A percentile compares a stretch with the other conserved stretches of the same genome.
phyloP scores from a whole-genome alignment of 306 rosid genomes.

The Cucurbita maxima region DNA sequence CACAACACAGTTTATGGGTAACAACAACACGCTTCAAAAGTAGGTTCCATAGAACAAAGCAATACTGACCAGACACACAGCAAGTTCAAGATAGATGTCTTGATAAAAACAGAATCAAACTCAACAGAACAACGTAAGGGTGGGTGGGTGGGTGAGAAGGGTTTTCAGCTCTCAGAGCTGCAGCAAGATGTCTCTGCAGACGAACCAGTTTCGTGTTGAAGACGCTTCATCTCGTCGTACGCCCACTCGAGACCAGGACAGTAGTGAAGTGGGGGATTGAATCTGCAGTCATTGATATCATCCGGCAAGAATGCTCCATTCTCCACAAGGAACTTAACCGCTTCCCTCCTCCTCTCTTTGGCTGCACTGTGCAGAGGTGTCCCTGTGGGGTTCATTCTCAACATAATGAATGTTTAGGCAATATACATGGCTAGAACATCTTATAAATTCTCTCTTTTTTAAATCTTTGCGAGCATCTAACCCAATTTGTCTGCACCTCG shows the following conservation, averaged over 20 bases:
- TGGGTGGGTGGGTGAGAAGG: neutral
- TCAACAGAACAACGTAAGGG: neutral
- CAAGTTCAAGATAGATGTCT: neutral
- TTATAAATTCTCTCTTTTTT: neutral
- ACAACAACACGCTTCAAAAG: neutral
- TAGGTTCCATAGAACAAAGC: neutral
- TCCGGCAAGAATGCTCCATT: conserved; percentile 92
- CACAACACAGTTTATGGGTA: neutral
- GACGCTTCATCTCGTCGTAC: conserved; percentile 82
- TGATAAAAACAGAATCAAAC: neutral
- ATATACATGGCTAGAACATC: neutral
- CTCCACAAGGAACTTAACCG: conserved; percentile 67
- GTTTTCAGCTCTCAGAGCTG: conserved; percentile 53
- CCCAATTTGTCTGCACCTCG: too few relatives aligned
- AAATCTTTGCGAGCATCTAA: too few relatives aligned
- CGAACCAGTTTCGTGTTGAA: conserved; percentile 30
- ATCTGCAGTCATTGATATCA: conserved; percentile 69
- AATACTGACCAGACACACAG: neutral
- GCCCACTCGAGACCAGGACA: conserved; percentile 98
- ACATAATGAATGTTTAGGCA: neutral
- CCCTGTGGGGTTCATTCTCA: conserved; percentile 32
- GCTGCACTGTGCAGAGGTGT: conserved; percentile 95
- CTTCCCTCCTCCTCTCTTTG: conserved; percentile 78
- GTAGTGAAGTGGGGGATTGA: conserved; percentile 92
- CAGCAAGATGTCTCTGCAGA: conserved; percentile 39